Base-by-base conservation (phyloP, 331 rosid species). In the Telfairia occidentalis region DNA sequence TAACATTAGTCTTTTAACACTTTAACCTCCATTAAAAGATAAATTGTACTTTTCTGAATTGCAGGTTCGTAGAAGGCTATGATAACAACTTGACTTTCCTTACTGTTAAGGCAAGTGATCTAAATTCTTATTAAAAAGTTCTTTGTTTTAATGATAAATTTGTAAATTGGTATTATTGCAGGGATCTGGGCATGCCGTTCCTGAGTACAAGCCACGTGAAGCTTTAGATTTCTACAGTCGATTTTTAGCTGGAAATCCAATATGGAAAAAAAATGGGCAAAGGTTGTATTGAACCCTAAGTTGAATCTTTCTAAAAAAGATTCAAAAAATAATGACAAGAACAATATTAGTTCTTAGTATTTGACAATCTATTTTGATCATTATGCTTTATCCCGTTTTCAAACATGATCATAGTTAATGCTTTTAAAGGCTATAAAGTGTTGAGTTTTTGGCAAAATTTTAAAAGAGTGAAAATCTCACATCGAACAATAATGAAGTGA, bases 161-260 rank as follows among this genome's bases (percentile, higher is more conserved):
- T 63, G 1, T 49, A 21, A 65, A 71, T 49, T 66, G 78, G 57
- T 13, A 35, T 78, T 77, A 79, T 0, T 83, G 57, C 84, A 92
- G 96, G 96, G 97, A 55, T 59, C 97, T 45, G 96, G 97, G 49
- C 96, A 92, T 46, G 86, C 96, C 0, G 97, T 92, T 61, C 96
- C 96, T 10, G 96, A 92, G 71, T 89, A 92, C 83, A 92, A 89
- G 59, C 93, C 97, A 1, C 63, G 24, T 9, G 96, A 91, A 78
- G 80, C 96, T 26, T 77, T 89, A 18, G 79, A 87, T 75, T 78
- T 91, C 19, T 91, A 85, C 67, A 63, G 79, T 58, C 85, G 88
- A 35, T 91, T 87, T 71, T 60, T 89, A 75, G 74, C 80, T 15
- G 96, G 90, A 64, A 1, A 75, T 29, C 24, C 70, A 9, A 43